These are phyloP conservation scores for Dichotomocladium elegans DNA, from an alignment of 371 early-diverging fungal species.

Conservation along the genomic window DNA sequence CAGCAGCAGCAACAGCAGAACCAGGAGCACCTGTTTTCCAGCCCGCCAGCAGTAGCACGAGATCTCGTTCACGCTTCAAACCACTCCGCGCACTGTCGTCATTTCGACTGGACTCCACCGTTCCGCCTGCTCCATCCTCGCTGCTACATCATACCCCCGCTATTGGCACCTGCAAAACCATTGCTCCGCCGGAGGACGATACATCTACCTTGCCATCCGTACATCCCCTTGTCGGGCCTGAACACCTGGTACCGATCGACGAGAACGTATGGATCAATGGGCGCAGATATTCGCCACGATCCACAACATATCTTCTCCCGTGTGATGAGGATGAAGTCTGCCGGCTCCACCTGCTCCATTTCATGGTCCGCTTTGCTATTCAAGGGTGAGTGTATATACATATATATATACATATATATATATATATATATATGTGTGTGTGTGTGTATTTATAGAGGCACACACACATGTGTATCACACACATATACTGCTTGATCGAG, in stretches of 20 bases:
- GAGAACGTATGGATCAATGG: conserved; percentile 20
- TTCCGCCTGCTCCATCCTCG: neutral
- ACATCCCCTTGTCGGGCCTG: neutral
- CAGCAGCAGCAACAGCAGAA: no score
- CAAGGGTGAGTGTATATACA: conserved; percentile 51
- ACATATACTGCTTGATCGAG: no score
- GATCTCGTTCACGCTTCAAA: neutral
- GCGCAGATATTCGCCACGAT: conserved; percentile 21
- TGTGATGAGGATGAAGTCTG: conserved; percentile 48
- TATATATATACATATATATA: neutral
- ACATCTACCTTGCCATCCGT: neutral
- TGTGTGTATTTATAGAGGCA: no score
- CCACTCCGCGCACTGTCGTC: conserved; percentile 2
- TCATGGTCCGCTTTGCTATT: conserved; percentile 48
- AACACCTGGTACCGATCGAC: neutral
- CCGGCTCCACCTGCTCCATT: conserved; percentile 40
- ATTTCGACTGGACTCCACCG: neutral
- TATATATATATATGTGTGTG: no score
- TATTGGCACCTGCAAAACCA: neutral
- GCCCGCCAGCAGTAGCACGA: neutral
- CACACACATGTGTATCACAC: no score
- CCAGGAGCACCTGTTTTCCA: no score
- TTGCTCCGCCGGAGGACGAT: neutral
- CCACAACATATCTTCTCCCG: conserved; percentile 33
- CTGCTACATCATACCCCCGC: neutral